phyloP scores from a whole-genome alignment of 2,329 filamentous ascomycete genomes.

The Neonectria ditissima region DNA sequence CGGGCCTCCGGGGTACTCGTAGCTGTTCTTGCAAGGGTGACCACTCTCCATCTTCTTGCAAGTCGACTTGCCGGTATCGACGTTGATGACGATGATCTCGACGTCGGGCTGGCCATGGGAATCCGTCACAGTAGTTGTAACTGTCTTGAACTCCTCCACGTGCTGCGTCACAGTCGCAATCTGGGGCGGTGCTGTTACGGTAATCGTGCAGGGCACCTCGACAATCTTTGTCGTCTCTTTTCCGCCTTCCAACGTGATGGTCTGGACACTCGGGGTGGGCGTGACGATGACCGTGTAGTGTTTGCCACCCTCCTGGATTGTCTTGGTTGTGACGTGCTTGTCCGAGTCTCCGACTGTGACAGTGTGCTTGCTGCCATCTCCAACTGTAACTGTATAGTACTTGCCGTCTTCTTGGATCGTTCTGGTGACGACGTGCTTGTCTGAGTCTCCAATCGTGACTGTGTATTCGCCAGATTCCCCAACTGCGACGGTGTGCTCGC shows the following conservation, averaged over 20 bases:
- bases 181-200: slow-evolving; percentile 41
- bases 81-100: slow-evolving; percentile 49
- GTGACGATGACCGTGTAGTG: slow-evolving; percentile 39
- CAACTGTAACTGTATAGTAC: slow-evolving; percentile 25
- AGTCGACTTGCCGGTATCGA: slow-evolving; percentile 45
- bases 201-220: slow-evolving; percentile 31
- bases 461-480: too few species aligned
- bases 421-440: slow-evolving; percentile 36
- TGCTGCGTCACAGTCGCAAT: slow-evolving; percentile 25
- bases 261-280: slow-evolving; percentile 31
- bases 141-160: slow-evolving; percentile 38
- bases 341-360: slow-evolving; percentile 31
- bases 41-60: slow-evolving; percentile 47
- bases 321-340: slow-evolving; percentile 37
- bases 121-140: slow-evolving; percentile 38
- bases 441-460: slow-evolving; percentile 25
- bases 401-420: slow-evolving; percentile 39
- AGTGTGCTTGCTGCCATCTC: slow-evolving; percentile 27
- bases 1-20: not conserved
- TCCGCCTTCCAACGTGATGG: slow-evolving; percentile 38
- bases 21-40: slow-evolving; percentile 37
- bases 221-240: slow-evolving; percentile 34
- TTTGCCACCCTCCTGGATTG: slow-evolving; percentile 38
- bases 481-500: slow-evolving; percentile 30
- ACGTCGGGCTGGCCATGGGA: slow-evolving; percentile 41